Evolutionary conservation across 495 filamentous ascomycete genomes (phyloP).

Genomic region (Cercophora samala): DNA sequence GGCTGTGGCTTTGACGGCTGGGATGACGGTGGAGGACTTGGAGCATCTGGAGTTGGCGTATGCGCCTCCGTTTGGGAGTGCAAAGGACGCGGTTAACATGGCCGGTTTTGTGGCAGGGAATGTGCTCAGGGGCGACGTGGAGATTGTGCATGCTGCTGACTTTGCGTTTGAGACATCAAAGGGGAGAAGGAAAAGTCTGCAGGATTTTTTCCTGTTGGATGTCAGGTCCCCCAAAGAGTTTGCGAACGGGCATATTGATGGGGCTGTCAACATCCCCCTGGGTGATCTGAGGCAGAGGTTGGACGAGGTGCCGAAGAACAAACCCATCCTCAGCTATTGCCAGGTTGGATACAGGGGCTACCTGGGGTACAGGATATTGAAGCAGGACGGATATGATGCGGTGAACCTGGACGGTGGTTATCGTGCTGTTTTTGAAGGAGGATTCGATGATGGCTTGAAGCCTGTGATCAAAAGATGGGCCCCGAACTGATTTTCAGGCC

Average conservation of each 20-base stretch:
- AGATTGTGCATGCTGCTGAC: conserved; percentile 30
- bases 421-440: conserved; percentile 15
- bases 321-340: conserved; percentile 25
- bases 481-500: background rate
- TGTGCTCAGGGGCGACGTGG: conserved; percentile 30
- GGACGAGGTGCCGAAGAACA: conserved; percentile 20
- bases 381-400: conserved; percentile 32
- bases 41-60: conserved; percentile 36
- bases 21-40: conserved; percentile 34
- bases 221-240: conserved; percentile 29
- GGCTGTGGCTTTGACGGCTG: conserved; percentile 29
- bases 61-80: conserved; percentile 34
- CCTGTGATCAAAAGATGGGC: background rate
- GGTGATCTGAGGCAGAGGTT: conserved; percentile 23
- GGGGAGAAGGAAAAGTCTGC: conserved; percentile 10
- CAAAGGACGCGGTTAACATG: conserved; percentile 39
- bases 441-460: background rate
- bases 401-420: conserved; percentile 35
- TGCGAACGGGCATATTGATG: conserved; percentile 21
- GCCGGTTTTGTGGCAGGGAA: conserved; percentile 32
- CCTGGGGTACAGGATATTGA: conserved; percentile 31
- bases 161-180: conserved; percentile 12
- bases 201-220: conserved; percentile 26
- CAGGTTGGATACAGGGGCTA: conserved; percentile 31
- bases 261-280: conserved; percentile 26